phyloP scores from a whole-genome alignment of 192 early-diverging fungal genomes.

The Thamnidium elegans region DNA sequence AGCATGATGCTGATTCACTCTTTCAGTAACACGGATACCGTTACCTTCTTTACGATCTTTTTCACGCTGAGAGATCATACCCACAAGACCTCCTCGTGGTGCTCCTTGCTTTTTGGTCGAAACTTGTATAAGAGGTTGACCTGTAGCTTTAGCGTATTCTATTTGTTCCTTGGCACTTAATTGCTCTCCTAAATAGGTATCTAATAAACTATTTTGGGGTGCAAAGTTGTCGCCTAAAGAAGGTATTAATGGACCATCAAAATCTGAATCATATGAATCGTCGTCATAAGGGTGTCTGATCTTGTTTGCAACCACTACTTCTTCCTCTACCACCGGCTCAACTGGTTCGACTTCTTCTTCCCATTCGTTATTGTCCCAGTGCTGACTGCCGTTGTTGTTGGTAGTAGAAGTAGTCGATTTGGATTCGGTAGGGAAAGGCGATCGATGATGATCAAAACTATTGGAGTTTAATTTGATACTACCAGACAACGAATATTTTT shows the following conservation, averaged over 20 bases:
- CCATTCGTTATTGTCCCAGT: constrained; percentile 3
- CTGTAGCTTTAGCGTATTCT: constrained; percentile 37
- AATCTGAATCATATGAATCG: constrained; percentile 23
- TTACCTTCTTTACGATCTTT: constrained; percentile 20
- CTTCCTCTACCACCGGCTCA: constrained; percentile 7
- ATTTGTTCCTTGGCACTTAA: constrained; percentile 38
- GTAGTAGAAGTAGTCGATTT: constrained; percentile 1
- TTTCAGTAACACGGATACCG: constrained; percentile 22
- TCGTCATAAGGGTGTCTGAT: constrained; percentile 24
- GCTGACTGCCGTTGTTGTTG: background rate
- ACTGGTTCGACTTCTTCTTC: constrained; percentile 11
- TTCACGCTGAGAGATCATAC: constrained; percentile 40
- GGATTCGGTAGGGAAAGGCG: constrained; percentile 4
- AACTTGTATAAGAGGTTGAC: constrained; percentile 40
- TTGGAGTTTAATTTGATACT: background rate
- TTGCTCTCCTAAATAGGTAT: constrained; percentile 28
- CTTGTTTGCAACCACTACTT: background rate
- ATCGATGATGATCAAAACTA: background rate
- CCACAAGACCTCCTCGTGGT: constrained; percentile 35
- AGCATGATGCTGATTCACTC: constrained; percentile 18
- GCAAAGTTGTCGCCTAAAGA: constrained; percentile 36
- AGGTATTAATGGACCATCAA: constrained; percentile 34
- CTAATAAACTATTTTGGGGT: constrained; percentile 32
- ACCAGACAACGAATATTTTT: background rate
- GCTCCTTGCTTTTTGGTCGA: constrained; percentile 28